These are phyloP conservation scores for Alternaria metachromatica DNA, from an alignment of 2,329 filamentous ascomycete species.

Conservation along the genomic window DNA sequence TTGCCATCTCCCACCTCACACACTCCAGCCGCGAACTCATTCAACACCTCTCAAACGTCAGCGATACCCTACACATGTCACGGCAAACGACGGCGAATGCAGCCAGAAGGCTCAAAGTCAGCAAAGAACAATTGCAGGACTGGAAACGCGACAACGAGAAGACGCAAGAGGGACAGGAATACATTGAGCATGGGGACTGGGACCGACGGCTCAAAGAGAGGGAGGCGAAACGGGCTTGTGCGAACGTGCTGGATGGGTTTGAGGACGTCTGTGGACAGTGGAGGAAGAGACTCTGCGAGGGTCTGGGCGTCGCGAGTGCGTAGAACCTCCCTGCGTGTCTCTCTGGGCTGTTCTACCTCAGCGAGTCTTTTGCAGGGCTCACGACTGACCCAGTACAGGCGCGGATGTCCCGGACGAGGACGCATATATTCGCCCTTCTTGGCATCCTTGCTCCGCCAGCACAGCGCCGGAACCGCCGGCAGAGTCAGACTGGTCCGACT, in stretches of 20 bases:
- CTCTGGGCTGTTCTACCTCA: neutral
- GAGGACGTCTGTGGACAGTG: constrained; percentile 88
- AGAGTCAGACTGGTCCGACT: neutral
- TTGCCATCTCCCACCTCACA: constrained; percentile 71
- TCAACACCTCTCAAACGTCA: constrained; percentile 81
- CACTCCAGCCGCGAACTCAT: constrained; percentile 72
- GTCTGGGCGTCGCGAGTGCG: constrained; percentile 47
- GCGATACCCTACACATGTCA: constrained; percentile 92
- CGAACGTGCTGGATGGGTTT: constrained; percentile 89
- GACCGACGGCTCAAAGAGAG: constrained; percentile 75
- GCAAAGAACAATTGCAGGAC: constrained; percentile 84
- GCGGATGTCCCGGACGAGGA: neutral
- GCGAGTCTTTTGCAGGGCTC: neutral
- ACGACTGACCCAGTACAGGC: neutral
- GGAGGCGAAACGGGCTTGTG: constrained; percentile 83
- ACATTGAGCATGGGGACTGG: constrained; percentile 85
- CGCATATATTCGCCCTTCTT: neutral
- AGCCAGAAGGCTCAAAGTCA: constrained; percentile 77
- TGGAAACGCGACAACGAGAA: constrained; percentile 83
- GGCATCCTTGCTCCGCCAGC: neutral
- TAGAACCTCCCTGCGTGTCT: constrained; percentile 17
- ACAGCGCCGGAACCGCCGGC: neutral
- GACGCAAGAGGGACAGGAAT: constrained; percentile 80
- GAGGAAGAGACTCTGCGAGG: constrained; percentile 72
- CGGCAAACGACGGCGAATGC: constrained; percentile 86